Conservation (phyloP, 345 rosid species). For the Citrus unshiu region DNA sequence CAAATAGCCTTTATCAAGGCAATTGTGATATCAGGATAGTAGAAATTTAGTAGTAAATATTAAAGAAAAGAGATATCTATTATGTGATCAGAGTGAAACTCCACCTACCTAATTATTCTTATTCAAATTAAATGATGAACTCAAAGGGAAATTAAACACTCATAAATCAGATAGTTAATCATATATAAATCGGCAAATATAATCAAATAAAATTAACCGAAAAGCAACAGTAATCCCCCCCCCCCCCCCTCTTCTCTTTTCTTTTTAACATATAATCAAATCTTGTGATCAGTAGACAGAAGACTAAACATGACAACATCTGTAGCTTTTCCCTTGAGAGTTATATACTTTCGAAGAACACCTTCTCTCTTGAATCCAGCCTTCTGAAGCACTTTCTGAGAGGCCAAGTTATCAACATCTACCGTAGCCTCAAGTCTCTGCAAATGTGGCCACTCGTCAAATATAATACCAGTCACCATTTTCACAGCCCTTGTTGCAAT, state of each 20-base stretch:
- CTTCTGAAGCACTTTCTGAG: constrained; percentile 60
- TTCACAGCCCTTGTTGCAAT: constrained; percentile 50
- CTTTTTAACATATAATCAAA: background rate
- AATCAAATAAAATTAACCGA: background rate
- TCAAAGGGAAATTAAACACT: background rate
- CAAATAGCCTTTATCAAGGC: no score
- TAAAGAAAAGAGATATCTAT: background rate
- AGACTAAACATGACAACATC: constrained; percentile 60
- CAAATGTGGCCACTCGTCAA: constrained; percentile 44
- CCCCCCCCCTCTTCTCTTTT: accelerated
- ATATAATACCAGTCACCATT: constrained; percentile 34
- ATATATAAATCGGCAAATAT: background rate
- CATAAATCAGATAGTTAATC: background rate
- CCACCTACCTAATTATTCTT: background rate
- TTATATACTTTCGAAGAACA: constrained; percentile 38
- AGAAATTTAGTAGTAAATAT: no score
- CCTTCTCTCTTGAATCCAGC: constrained; percentile 65
- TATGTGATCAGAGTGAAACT: background rate
- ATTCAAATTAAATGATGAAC: background rate
- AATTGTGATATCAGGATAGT: no score
- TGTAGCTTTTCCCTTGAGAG: constrained; percentile 42
- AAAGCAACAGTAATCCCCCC: background rate
- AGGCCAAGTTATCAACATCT: constrained; percentile 49
- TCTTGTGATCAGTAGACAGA: constrained; percentile 43
- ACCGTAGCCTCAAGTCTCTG: constrained; percentile 64